A percentile compares a stretch with the other conserved stretches of the same genome.
phyloP scores from a whole-genome alignment of 108 stramenopile genomes.

The Cyclotella cryptica region DNA sequence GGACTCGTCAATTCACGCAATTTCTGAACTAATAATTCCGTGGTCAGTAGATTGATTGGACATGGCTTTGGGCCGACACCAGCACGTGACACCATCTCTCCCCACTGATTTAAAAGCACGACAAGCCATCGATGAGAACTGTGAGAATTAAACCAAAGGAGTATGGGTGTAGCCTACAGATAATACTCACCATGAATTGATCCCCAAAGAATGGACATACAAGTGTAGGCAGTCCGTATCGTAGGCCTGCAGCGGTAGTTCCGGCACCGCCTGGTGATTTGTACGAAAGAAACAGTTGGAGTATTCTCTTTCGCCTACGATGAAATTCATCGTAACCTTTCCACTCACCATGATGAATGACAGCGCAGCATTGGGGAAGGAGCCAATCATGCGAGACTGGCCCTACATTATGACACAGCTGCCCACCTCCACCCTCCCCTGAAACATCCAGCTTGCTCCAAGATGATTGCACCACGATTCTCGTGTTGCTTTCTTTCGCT shows the following conservation, averaged over 20 bases:
- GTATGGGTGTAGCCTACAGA: neutral
- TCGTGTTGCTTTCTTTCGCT: conserved; percentile 44
- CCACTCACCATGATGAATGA: conserved; percentile 76
- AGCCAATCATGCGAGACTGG: conserved; percentile 83
- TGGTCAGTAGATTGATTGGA: conserved; percentile 61
- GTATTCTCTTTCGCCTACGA: neutral
- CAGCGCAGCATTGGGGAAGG: conserved; percentile 70
- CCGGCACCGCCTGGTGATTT: conserved; percentile 71
- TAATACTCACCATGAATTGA: conserved; percentile 57
- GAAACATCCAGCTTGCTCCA: conserved; percentile 77
- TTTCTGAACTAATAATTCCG: conserved; percentile 57
- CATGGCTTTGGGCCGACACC: conserved; percentile 73
- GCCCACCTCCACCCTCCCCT: conserved; percentile 7
- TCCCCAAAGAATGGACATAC: conserved; percentile 87
- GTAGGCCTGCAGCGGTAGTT: conserved; percentile 79
- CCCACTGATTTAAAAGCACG: conserved; percentile 45
- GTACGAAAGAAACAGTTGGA: neutral
- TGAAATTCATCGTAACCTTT: neutral
- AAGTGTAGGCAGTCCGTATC: conserved; percentile 72
- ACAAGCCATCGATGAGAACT: neutral
- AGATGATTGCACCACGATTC: conserved; percentile 70
- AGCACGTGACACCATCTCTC: conserved; percentile 65
- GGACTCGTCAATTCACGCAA: conserved; percentile 48
- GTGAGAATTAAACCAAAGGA: neutral
- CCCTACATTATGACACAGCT: conserved; percentile 63